phyloP scores from a whole-genome alignment of 345 rosid genomes.

The Euphorbia peplus region DNA sequence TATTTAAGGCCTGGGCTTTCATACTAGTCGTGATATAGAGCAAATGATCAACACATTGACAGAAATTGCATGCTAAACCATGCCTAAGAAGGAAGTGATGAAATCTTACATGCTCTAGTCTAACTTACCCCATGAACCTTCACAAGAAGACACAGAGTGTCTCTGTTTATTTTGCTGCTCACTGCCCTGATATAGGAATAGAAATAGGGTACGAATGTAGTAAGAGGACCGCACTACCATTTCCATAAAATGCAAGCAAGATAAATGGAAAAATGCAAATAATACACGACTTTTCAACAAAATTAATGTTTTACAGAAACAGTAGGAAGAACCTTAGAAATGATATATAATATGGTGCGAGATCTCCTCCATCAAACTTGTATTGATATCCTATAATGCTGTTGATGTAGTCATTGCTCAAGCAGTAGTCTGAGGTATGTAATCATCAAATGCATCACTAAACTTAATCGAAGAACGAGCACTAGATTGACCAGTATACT shows the following conservation, averaged over 20 bases:
- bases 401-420: conserved; percentile 63
- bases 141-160: conserved; percentile 65
- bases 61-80: conserved; percentile 6
- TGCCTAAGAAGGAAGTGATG: not conserved
- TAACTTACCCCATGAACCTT: conserved; percentile 56
- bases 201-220: not conserved
- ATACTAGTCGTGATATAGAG: not conserved
- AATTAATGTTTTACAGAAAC: not conserved
- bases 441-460: conserved; percentile 13
- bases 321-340: conserved; percentile 47
- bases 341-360: conserved; percentile 56
- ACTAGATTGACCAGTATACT: not conserved
- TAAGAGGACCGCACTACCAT: not conserved
- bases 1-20: not conserved
- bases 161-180: conserved; percentile 57
- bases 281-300: conserved; percentile 4
- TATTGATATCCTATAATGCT: conserved; percentile 47
- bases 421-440: conserved; percentile 53
- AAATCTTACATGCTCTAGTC: not conserved
- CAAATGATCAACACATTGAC: not conserved
- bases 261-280: not conserved
- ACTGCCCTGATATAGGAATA: conserved; percentile 47
- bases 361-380: conserved; percentile 53
- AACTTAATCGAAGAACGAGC: conserved; percentile 5
- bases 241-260: not conserved